These are phyloP conservation scores for Pouteria campechiana DNA, from an alignment of 179 eudicot species.

Conservation along the genomic window DNA sequence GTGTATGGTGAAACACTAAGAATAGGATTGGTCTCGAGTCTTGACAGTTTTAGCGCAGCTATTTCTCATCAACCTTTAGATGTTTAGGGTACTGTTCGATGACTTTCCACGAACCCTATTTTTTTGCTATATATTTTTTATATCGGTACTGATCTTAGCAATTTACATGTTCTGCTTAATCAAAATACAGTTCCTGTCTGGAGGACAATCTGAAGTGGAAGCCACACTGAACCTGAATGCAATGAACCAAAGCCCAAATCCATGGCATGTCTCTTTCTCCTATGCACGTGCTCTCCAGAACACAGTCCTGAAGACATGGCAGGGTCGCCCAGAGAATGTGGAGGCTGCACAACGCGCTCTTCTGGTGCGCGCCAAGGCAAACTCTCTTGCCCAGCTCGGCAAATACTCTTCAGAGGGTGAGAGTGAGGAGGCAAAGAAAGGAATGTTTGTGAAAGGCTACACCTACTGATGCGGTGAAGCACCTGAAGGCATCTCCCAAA, in stretches of 20 bases:
- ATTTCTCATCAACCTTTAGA: too few species aligned
- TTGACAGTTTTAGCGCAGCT: too few species aligned
- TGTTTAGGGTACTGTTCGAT: too few species aligned
- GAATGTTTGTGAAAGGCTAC: conserved; percentile 53
- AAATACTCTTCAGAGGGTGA: conserved; percentile 40
- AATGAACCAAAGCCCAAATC: conserved; percentile 53
- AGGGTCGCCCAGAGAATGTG: conserved; percentile 40
- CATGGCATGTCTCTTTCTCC: conserved; percentile 57
- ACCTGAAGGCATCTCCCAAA: too few species aligned
- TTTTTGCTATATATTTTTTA: too few species aligned
- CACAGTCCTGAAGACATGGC: conserved; percentile 43
- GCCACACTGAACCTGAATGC: conserved; percentile 44
- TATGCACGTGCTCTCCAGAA: conserved; percentile 50
- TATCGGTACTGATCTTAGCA: too few species aligned
- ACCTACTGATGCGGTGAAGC: conserved; percentile 32
- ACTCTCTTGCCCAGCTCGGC: conserved; percentile 46
- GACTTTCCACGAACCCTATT: too few species aligned
- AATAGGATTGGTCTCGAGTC: too few species aligned
- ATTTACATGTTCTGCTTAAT: too few species aligned
- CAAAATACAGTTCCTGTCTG: conserved; percentile 59
- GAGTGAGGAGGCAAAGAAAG: conserved; percentile 43
- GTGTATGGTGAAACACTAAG: too few species aligned
- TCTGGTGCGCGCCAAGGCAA: conserved; percentile 41
- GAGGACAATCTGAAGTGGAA: conserved; percentile 49
- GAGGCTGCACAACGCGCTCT: conserved; percentile 41